Conservation (phyloP, 805 yeast genomes). For the Diddensiella transvaalensis region DNA sequence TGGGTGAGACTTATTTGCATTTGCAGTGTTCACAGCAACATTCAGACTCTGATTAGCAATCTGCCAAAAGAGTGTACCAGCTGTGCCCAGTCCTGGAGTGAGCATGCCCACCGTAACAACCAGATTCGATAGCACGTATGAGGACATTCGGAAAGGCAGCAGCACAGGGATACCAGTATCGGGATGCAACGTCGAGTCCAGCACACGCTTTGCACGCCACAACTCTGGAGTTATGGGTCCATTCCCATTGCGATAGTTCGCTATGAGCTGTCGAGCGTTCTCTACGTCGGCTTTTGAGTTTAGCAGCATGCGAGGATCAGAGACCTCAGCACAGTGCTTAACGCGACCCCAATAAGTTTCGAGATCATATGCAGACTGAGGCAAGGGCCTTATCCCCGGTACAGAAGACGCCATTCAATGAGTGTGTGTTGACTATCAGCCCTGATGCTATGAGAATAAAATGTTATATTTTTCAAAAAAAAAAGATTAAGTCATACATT, state of each 20-base stretch:
- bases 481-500: no score
- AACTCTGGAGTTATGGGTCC: constrained; percentile 69
- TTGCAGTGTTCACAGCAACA: constrained; percentile 95
- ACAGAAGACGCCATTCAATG: constrained; percentile 80
- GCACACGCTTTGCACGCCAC: constrained; percentile 82
- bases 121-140: constrained; percentile 87
- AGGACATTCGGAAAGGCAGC: constrained; percentile 95
- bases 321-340: constrained; percentile 85
- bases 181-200: constrained; percentile 94
- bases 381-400: constrained; percentile 75
- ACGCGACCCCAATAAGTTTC: constrained; percentile 90
- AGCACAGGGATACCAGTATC: constrained; percentile 93
- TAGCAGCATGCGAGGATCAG: constrained; percentile 78
- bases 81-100: constrained; percentile 86
- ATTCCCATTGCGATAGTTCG: constrained; percentile 71
- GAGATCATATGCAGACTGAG: constrained; percentile 76
- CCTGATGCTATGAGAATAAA: no score
- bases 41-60: constrained; percentile 94
- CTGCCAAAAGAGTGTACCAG: constrained; percentile 96
- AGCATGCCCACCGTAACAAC: constrained; percentile 98
- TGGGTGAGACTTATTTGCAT: constrained; percentile 93
- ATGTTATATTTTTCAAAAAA: no score
- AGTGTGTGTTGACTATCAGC: no score
- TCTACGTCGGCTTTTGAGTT: constrained; percentile 63
- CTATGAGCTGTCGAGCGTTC: constrained; percentile 59